phyloP scores from a whole-genome alignment of 164 flowering plant genomes.

The Magnolia kwangsiensis region DNA sequence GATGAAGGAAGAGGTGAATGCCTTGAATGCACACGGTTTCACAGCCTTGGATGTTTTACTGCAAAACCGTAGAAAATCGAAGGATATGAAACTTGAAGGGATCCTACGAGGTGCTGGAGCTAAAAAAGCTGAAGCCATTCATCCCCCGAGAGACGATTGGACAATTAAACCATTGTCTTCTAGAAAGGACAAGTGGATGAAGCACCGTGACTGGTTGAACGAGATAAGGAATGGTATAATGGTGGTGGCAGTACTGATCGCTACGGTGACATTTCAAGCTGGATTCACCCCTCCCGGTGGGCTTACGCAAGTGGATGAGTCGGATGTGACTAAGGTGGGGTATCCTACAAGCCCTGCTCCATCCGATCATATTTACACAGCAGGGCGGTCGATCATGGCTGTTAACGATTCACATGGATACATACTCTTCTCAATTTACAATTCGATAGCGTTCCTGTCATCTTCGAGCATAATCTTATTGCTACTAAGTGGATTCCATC shows the following conservation, averaged over 20 bases:
- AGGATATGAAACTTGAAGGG: background rate
- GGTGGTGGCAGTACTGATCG: slow-evolving; percentile 1
- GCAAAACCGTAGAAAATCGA: background rate
- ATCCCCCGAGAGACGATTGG: background rate
- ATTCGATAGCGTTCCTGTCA: background rate
- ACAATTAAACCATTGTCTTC: background rate
- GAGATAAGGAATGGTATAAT: background rate
- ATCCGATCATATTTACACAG: too few species aligned
- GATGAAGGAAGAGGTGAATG: background rate
- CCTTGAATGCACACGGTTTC: background rate
- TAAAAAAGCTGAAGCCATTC: background rate
- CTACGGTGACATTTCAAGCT: slow-evolving; percentile 2
- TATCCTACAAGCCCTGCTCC: too few species aligned
- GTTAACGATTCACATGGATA: background rate
- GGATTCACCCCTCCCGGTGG: slow-evolving; percentile 8
- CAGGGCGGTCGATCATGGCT: background rate
- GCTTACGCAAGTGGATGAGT: background rate
- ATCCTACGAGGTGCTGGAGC: background rate
- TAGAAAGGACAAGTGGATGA: background rate
- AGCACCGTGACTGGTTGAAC: background rate
- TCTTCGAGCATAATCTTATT: background rate
- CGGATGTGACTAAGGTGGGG: too few species aligned
- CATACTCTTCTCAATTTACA: background rate
- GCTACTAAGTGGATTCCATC: background rate
- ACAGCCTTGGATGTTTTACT: background rate